These are phyloP conservation scores for Lanmaoa pseudosensibilis DNA, from an alignment of 768 basidiomycete genomes.

Conservation along the genomic window DNA sequence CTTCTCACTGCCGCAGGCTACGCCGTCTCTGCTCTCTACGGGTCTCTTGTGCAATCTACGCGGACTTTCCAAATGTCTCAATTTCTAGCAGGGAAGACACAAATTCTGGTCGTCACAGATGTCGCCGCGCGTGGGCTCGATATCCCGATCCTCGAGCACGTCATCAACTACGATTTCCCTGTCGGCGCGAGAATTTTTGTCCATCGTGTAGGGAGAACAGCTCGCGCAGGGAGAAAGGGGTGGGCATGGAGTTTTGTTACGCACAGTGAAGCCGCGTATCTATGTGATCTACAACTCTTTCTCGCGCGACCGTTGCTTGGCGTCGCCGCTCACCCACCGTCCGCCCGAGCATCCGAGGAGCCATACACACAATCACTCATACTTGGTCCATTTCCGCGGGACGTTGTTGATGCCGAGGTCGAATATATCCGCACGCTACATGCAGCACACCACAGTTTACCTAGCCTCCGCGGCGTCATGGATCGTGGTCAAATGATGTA, in stretches of 20 bases:
- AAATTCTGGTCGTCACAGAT: slow-evolving; percentile 92
- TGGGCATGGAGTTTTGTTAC: slow-evolving; percentile 97
- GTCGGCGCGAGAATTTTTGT: slow-evolving; percentile 91
- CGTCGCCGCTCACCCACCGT: slow-evolving; percentile 34
- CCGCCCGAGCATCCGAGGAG: slow-evolving; percentile 49
- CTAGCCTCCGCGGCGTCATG: slow-evolving; percentile 77
- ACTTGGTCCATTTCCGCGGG: slow-evolving; percentile 80
- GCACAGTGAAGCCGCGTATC: slow-evolving; percentile 80
- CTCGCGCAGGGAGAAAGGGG: slow-evolving; percentile 90
- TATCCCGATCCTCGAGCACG: slow-evolving; percentile 94
- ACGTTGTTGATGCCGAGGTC: slow-evolving; percentile 76
- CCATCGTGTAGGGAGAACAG: slow-evolving; percentile 95
- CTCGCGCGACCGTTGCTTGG: slow-evolving; percentile 73
- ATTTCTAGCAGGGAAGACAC: slow-evolving; percentile 79
- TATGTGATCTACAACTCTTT: slow-evolving; percentile 92
- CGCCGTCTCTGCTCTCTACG: slow-evolving; percentile 91
- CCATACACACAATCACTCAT: slow-evolving; percentile 71
- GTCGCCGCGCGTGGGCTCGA: slow-evolving; percentile 98
- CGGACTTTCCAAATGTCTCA: slow-evolving; percentile 88
- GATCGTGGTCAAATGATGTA: slow-evolving; percentile 89
- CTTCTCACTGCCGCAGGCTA: slow-evolving; percentile 82
- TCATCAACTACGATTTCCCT: slow-evolving; percentile 98
- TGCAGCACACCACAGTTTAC: slow-evolving; percentile 60
- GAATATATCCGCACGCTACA: slow-evolving; percentile 75
- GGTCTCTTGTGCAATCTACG: slow-evolving; percentile 89